These are phyloP conservation scores for Pythium folliculosum DNA, from an alignment of 352 stramenopile species.

Conservation along the genomic window DNA sequence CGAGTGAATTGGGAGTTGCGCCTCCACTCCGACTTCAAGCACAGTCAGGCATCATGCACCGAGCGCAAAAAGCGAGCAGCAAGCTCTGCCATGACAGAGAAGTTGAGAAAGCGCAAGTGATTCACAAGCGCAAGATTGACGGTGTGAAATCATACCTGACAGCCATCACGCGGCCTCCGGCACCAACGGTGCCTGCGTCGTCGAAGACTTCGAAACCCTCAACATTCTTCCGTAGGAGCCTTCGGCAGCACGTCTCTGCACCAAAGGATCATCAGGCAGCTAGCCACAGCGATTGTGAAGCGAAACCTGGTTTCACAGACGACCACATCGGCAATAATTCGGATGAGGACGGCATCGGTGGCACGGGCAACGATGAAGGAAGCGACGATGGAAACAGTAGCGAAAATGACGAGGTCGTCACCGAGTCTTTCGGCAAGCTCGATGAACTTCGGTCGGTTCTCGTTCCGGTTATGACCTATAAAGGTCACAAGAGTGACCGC, in stretches of 20 bases:
- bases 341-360: background rate
- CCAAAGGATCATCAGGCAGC: background rate
- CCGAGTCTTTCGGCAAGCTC: conserved; percentile 38
- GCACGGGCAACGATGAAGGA: conserved; percentile 1
- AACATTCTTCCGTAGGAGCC: conserved; percentile 28
- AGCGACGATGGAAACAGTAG: background rate
- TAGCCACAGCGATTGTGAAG: background rate
- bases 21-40: background rate
- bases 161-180: conserved; percentile 30
- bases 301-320: background rate
- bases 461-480: conserved; percentile 33
- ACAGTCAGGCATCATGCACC: conserved; percentile 44
- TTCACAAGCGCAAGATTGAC: conserved; percentile 74
- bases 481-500: background rate
- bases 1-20: background rate
- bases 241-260: conserved; percentile 21
- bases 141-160: conserved; percentile 61
- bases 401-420: background rate
- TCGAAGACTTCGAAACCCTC: conserved; percentile 14
- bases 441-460: conserved; percentile 52
- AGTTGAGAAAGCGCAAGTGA: conserved; percentile 66
- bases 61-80: conserved; percentile 77
- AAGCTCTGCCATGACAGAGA: conserved; percentile 72
- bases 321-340: background rate
- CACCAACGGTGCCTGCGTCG: conserved; percentile 19